Evolutionary conservation across 768 basidiomycete species (phyloP), one percentile per base, ranked within the genome.

Genomic region (Mycena filopes): DNA sequence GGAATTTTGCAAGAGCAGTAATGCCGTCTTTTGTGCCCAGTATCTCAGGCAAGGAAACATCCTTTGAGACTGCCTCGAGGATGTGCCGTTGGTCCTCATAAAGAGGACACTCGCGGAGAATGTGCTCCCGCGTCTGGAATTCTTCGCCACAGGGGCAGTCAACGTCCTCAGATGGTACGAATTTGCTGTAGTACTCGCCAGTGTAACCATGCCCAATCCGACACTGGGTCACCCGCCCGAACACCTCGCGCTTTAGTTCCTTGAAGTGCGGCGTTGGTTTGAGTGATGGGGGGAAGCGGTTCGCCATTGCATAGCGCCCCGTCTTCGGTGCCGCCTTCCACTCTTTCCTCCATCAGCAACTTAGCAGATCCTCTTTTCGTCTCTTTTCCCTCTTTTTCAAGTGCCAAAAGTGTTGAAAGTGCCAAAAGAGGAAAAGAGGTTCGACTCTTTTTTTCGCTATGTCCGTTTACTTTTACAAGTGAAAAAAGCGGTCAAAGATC

Each of bases 111-210:
- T n/a, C n/a, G n/a, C n/a, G n/a, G n/a, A n/a, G n/a, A n/a, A n/a
- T n/a, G n/a, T n/a, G n/a, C n/a, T n/a, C n/a, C n/a, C n/a, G n/a
- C n/a, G n/a, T n/a, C n/a, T n/a, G n/a, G n/a, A n/a, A n/a, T n/a
- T n/a, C n/a, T n/a, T n/a, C n/a, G n/a, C n/a, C n/a, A n/a, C n/a
- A n/a, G n/a, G n/a, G n/a, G n/a, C n/a, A n/a, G n/a, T n/a, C n/a
- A n/a, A n/a, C n/a, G n/a, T n/a, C n/a, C n/a, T n/a, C n/a, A n/a
- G 31, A 33, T 10, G 25, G 25, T 16, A 50, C 46, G 68, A 50
- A 50, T 33, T 33, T 18, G 31, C 18, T 50, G 31, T 50, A 50
- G 31, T 33, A 36, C 49, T 50, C 49, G 49, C 49, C 49, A 16
- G 15, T 1, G 31, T 12, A 50, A 4, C 49, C 49, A 12, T 50